Base-by-base conservation (phyloP, 1,284 basidiomycete species). In the Coniferiporia sulphurascens region DNA sequence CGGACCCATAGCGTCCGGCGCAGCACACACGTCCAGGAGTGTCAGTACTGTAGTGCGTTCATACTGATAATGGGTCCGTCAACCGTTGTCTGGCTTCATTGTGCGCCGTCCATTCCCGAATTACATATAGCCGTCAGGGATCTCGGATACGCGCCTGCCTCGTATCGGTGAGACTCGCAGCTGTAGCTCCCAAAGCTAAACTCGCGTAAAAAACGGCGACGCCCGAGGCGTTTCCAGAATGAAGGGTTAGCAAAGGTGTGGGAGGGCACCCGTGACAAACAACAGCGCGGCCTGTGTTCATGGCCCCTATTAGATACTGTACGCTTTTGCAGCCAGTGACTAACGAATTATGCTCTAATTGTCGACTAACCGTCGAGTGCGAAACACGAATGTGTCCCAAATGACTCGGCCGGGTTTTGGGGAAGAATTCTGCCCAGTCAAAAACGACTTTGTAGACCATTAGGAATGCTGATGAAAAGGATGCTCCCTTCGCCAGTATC, bases 1-100 rank as follows among this genome's bases (percentile, higher is more conserved):
- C 50, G 71, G 68, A 9, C 70, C 68, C 10, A 71, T 67, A 3
- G 79, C 78, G 36, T 84, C 78, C 52, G 85, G 72, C 5, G 77
- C 71, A 36, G 72, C 77, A 69, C 94, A 96, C 79, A 83, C 12
- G 79, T 82, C 81, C 80, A 82, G 74, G 79, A 81, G 74, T 81
- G 79, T 69, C 70, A 82, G 70, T 81, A 75, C 65, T 73, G 72
- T 21, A 79, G 67, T 2, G 77, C 73, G 64, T 78, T 76, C 76
- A 79, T 78, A 36, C 59, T 70, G 15, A 72, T 69, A 36, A 71
- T 65, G 12, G 80, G 59, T 13, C 68, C 69, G 12, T 66, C 63
- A 62, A 74, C 76, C 45, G 66, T 73, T 0, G 66, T 61, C 21
- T 69, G 52, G 63, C 69, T 67, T 75, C 76, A 81, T 36, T 60